These are phyloP conservation scores for Leishmania turanica DNA, from an alignment of 208 protist genomes.

Conservation along the genomic window DNA sequence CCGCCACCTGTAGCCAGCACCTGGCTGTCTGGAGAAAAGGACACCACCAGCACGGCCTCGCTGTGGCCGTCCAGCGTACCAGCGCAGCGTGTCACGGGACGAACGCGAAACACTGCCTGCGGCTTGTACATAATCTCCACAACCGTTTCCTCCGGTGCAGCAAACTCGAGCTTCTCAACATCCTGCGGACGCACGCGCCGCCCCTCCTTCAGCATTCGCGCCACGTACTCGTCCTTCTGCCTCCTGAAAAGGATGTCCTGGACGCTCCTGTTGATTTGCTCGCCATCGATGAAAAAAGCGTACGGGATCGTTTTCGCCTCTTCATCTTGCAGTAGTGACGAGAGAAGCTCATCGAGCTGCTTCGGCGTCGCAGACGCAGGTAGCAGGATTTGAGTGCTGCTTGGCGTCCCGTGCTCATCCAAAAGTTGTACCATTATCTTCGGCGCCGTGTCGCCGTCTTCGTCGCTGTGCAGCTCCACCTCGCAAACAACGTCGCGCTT, in stretches of 20 bases:
- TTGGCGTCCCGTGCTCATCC: conserved; percentile 82
- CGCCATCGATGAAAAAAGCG: conserved; percentile 95
- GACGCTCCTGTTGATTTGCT: conserved; percentile 92
- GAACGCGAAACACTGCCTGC: conserved; percentile 97
- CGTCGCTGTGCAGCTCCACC: conserved; percentile 39
- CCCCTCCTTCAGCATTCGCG: conserved; percentile 83
- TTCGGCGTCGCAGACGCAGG: conserved; percentile 86
- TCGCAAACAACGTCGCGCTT: conserved; percentile 62
- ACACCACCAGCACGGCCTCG: conserved; percentile 93
- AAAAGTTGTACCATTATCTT: conserved; percentile 91
- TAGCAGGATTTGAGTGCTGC: conserved; percentile 93
- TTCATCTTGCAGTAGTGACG: conserved; percentile 70
- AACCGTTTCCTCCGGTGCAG: conserved; percentile 79
- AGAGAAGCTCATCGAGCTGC: conserved; percentile 90
- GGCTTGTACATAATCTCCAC: conserved; percentile 94
- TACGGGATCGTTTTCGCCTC: conserved; percentile 89
- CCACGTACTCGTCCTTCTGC: conserved; percentile 77
- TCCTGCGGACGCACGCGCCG: conserved; percentile 79
- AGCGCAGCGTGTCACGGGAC: conserved; percentile 95
- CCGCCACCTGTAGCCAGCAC: conserved; percentile 95
- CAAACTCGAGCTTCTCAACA: conserved; percentile 80
- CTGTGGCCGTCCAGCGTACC: conserved; percentile 94
- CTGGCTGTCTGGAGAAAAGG: conserved; percentile 96
- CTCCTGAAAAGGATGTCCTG: conserved; percentile 80
- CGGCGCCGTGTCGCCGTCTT: conserved; percentile 33